phyloP scores from a whole-genome alignment of 2,329 filamentous ascomycete species.

The Ophiosphaerella herpotricha region DNA sequence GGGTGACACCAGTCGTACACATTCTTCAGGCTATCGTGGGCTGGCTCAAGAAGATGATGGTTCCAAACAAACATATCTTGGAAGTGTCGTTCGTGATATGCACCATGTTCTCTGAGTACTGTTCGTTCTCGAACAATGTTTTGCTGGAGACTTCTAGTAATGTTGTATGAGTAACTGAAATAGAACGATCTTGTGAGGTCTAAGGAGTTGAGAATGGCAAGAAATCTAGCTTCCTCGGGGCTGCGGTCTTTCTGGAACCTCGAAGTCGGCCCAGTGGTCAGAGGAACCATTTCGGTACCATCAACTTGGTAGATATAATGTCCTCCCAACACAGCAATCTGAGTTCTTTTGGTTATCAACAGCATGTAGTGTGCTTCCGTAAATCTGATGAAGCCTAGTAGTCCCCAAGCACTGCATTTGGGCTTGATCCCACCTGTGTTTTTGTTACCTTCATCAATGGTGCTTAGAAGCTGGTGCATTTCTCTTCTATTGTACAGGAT shows the following conservation, averaged over 20 bases:
- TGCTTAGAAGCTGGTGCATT: constrained; percentile 89
- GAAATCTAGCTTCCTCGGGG: constrained; percentile 85
- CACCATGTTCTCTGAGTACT: constrained; percentile 67
- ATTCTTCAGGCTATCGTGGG: constrained; percentile 70
- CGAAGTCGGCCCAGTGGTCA: constrained; percentile 71
- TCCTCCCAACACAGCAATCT: constrained; percentile 92
- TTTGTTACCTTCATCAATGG: constrained; percentile 94
- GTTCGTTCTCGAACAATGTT: constrained; percentile 84
- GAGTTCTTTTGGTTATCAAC: constrained; percentile 91
- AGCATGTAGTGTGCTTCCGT: constrained; percentile 98
- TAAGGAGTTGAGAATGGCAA: constrained; percentile 86
- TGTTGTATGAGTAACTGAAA: constrained; percentile 97
- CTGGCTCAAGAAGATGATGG: constrained; percentile 81
- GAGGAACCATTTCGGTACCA: constrained; percentile 85
- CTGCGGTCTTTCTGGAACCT: constrained; percentile 80
- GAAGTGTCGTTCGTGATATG: constrained; percentile 67
- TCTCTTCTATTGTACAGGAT: constrained; percentile 91
- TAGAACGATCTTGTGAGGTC: constrained; percentile 93
- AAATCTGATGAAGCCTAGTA: constrained; percentile 94
- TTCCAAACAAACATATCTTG: constrained; percentile 99
- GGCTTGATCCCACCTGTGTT: constrained; percentile 86
- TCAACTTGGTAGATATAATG: constrained; percentile 97
- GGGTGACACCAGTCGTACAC: constrained; percentile 96
- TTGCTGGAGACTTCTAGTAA: constrained; percentile 87
- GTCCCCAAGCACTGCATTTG: constrained; percentile 88